These are phyloP conservation scores for Patellifolia procumbens DNA, from an alignment of 179 eudicot species.

Conservation along the genomic window DNA sequence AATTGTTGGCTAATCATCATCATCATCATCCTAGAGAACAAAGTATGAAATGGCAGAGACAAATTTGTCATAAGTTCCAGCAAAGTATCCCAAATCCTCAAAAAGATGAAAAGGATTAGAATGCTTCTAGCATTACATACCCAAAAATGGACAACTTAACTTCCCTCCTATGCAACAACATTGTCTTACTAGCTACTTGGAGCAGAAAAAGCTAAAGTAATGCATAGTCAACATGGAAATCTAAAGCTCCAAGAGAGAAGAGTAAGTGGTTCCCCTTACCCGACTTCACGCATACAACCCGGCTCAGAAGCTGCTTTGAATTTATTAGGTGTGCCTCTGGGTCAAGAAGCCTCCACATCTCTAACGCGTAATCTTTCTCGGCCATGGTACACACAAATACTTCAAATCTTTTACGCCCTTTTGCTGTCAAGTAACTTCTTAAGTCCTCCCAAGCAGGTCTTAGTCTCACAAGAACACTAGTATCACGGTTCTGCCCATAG, in stretches of 20 bases:
- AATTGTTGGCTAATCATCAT: too few relatives aligned
- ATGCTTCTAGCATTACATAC: background rate
- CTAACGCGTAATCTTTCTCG: constrained; percentile 93
- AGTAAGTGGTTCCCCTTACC: constrained; percentile 39
- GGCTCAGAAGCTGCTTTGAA: constrained; percentile 59
- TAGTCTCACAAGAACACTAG: constrained; percentile 90
- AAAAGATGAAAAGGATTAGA: background rate
- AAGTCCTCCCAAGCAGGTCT: constrained; percentile 99
- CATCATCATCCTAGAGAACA: too few relatives aligned
- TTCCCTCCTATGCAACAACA: background rate
- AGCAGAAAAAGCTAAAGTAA: background rate
- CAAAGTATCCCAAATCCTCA: too few relatives aligned
- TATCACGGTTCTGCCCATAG: constrained; percentile 74
- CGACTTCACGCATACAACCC: constrained; percentile 86
- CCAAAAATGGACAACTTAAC: background rate
- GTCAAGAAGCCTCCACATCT: constrained; percentile 98
- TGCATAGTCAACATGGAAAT: background rate
- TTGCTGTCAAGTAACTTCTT: constrained; percentile 76
- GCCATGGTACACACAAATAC: constrained; percentile 99
- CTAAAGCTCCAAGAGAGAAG: background rate
- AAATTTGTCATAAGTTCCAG: too few relatives aligned
- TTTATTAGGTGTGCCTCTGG: constrained; percentile 74
- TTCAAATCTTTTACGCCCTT: constrained; percentile 91
- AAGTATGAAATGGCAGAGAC: too few relatives aligned
- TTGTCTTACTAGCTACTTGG: background rate